Evolutionary conservation across 1,284 basidiomycete species (phyloP), one percentile per base, ranked within the genome.

Genomic region (Prillingera fragicola): DNA sequence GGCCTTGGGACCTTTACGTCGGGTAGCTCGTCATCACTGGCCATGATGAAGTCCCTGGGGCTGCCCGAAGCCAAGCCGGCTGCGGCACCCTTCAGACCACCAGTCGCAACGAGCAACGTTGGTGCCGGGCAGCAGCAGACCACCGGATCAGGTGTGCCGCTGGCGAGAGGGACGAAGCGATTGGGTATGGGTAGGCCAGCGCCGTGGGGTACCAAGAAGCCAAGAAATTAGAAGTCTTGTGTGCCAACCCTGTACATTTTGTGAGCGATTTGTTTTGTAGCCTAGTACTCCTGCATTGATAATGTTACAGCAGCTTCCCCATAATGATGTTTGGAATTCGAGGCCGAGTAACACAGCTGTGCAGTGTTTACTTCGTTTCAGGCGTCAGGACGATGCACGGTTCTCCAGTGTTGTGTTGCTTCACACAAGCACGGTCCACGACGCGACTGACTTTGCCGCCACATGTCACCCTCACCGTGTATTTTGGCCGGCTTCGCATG

Each of bases 101-200:
- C 21, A n/a, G 8, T 13, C 21, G 33, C 8, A 8, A 4, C 33
- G 3, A 13, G 10, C 33, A 36, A 5, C 14, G 34, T 5, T 36
- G 34, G 23, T 25, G 14, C 7, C 21, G 17, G 19, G 21, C 21
- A 24, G 4, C n/a, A 37, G 24, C 21, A 23, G 22, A 12, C 19
- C 6, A 24, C n/a, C 21, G 35, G 23, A 13, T 6, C 19, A 8
- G 19, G 15, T 21, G 35, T 54, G 2, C 45, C 41, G 13, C 43
- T 62, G 3, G 60, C 57, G 9, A 55, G 54, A 26, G 65, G 64
- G 2, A 62, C 54, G 10, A 69, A 69, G 52, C 49, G 69, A 21
- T 48, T 71, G 3, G 69, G 69, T 3, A 71, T 71, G 69, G 66
- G 69, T 3, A 50, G 67, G 31, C 64, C 64, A 7, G 60, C 59